Evolutionary conservation across 1,139 yeast species (phyloP).

Genomic region (Komagataea norvegica): DNA sequence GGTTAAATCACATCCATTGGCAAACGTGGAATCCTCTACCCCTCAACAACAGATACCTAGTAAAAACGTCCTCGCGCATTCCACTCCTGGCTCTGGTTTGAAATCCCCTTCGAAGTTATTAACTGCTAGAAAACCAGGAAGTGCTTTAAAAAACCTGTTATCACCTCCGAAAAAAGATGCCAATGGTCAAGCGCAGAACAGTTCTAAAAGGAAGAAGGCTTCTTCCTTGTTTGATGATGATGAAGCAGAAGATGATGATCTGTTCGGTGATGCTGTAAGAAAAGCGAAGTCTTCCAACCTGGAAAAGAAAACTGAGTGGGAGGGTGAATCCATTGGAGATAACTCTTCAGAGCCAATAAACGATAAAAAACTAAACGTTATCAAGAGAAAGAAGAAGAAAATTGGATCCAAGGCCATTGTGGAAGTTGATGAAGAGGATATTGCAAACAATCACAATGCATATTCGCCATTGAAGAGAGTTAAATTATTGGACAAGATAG

Average conservation of each 20-base stretch:
- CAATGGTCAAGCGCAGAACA: not conserved
- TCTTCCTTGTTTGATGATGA: slow-evolving; percentile 26
- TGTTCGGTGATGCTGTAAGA: slow-evolving; percentile 19
- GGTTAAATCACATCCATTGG: slow-evolving; percentile 7
- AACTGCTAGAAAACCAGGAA: slow-evolving; percentile 13
- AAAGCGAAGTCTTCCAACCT: slow-evolving; percentile 9
- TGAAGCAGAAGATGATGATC: slow-evolving; percentile 27
- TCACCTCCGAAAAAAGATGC: slow-evolving; percentile 18
- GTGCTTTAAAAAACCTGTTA: slow-evolving; percentile 22
- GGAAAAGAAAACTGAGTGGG: not conserved
- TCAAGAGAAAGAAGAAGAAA: slow-evolving; percentile 21
- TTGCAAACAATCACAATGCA: slow-evolving; percentile 8
- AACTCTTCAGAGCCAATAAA: not conserved
- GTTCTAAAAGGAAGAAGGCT: slow-evolving; percentile 10
- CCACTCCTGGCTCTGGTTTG: slow-evolving; percentile 21
- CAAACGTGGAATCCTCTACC: slow-evolving; percentile 10
- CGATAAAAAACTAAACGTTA: slow-evolving; percentile 1
- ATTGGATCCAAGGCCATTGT: slow-evolving; percentile 18
- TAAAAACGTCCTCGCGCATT: slow-evolving; percentile 20
- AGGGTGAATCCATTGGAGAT: not conserved
- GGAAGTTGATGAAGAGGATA: slow-evolving; percentile 21
- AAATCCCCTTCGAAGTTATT: slow-evolving; percentile 20
- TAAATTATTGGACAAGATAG: slow-evolving; percentile 22
- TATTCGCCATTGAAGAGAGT: slow-evolving; percentile 23
- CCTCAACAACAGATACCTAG: slow-evolving; percentile 10